phyloP scores from a whole-genome alignment of 768 basidiomycete genomes.

The Ramaria rubella region DNA sequence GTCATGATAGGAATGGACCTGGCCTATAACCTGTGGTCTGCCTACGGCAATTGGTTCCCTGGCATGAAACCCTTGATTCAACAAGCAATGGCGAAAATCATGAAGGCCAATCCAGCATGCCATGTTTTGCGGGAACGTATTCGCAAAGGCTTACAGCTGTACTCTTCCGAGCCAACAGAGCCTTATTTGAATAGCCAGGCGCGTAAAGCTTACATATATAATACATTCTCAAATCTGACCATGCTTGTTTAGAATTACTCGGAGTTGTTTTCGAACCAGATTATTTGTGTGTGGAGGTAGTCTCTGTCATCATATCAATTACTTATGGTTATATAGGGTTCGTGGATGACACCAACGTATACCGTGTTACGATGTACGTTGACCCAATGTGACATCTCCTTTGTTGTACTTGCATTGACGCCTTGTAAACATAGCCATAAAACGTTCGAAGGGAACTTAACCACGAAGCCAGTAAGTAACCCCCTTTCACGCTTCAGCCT shows the following conservation, averaged over 20 bases:
- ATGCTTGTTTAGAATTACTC: constrained; percentile 64
- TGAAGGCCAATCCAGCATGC: constrained; percentile 98
- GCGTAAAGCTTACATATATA: constrained; percentile 11
- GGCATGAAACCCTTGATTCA: constrained; percentile 97
- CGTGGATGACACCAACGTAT: constrained; percentile 99
- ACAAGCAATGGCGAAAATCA: constrained; percentile 99
- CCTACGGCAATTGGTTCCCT: constrained; percentile 99
- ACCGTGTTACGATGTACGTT: constrained; percentile 85
- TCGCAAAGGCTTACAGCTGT: constrained; percentile 94
- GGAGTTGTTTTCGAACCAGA: constrained; percentile 95
- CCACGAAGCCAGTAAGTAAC: constrained; percentile 93
- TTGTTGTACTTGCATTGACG: too few relatives aligned
- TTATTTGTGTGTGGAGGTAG: constrained; percentile 61
- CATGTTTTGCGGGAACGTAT: constrained; percentile 98
- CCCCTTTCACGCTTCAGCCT: neutral
- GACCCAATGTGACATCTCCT: too few relatives aligned
- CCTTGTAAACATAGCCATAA: too few relatives aligned
- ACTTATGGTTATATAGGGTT: constrained; percentile 57
- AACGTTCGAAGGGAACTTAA: constrained; percentile 99
- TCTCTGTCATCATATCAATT: neutral
- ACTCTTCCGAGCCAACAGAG: constrained; percentile 98
- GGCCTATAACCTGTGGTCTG: constrained; percentile 97
- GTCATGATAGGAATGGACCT: constrained; percentile 98
- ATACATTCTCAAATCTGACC: constrained; percentile 5
- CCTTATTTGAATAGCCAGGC: constrained; percentile 97